Base-by-base conservation (phyloP, 2,329 filamentous ascomycete genomes). In the Neofusicoccum ribis region DNA sequence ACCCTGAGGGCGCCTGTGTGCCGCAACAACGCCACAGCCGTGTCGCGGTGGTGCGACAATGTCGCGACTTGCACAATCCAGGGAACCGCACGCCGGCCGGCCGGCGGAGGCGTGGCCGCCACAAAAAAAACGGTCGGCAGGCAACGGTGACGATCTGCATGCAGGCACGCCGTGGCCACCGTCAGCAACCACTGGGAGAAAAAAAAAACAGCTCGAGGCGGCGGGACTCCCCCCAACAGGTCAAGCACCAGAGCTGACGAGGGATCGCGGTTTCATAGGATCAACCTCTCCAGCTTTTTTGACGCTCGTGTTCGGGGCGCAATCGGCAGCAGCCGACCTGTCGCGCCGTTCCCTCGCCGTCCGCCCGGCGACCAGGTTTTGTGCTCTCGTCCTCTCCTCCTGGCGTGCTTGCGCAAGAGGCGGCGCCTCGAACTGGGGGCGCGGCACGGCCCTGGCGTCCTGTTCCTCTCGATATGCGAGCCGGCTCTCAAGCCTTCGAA, bases 31-130 rank as follows among this genome's bases (percentile, higher is more conserved):
- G 56, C 56, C 56, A 60, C 56, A 60, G 43, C 56, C 56, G 56
- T 37, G 56, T 47, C 17, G 56, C 43, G 56, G 56, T 60, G 56
- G 43, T 47, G 56, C 56, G 56, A 60, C 56, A 47, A 37, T 47
- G 39, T 60, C 31, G 56, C 43, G 41, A 60, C 56, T 23, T 36
- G 39, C 15, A 12, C 15, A 12, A 37, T 23, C 39, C 23, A 44
- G 41, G 23, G 5, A 39, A 17, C 6, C 12, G 39, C 56, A 20
- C 9, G n/a, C 41, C 43, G 56, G 56, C n/a, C 56, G 56, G 56
- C n/a, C 43, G 43, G 31, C 17, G 39, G 31, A 20, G 56, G 43
- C 56, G 31, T 47, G 41, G 27, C 54, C 15, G 41, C 23, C 54
- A 46, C 27, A n/a, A 47, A 8, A 60, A 60, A 17, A 36, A n/a